Evolutionary conservation across 164 flowering plant species (phyloP).

Genomic region (Brasenia schreberi): DNA sequence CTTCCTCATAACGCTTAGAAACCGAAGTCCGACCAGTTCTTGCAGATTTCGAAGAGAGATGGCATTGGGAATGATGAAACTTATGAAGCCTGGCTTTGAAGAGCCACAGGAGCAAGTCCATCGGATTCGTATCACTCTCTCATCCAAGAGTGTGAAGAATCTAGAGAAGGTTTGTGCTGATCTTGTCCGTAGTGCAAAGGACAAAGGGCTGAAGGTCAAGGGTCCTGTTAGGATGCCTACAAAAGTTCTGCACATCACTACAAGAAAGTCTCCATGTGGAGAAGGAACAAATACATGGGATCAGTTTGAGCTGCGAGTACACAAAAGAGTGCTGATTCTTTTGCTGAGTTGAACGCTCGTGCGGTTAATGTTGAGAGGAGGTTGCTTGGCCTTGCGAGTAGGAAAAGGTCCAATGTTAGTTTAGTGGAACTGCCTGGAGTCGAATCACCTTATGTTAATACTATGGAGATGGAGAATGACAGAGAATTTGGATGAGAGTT

Average conservation of each 20-base stretch:
- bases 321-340: slow-evolving; percentile 92
- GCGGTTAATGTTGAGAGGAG: too few relatives aligned
- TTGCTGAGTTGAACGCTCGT: too few relatives aligned
- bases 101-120: slow-evolving; percentile 24
- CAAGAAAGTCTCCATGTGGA: slow-evolving; percentile 95
- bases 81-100: slow-evolving; percentile 23
- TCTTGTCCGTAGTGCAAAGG: slow-evolving; percentile 87
- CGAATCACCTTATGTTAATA: too few relatives aligned
- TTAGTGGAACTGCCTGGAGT: too few relatives aligned
- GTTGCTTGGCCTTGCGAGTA: too few relatives aligned
- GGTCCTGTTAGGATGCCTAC: slow-evolving; percentile 98
- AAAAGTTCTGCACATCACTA: slow-evolving; percentile 76
- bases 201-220: slow-evolving; percentile 70
- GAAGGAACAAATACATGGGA: slow-evolving; percentile 97
- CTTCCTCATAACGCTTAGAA: not conserved
- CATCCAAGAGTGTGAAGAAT: slow-evolving; percentile 34
- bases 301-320: slow-evolving; percentile 82
- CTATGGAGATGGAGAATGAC: too few relatives aligned
- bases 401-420: too few relatives aligned
- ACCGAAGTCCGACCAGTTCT: too few relatives aligned
- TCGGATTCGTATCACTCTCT: slow-evolving; percentile 28
- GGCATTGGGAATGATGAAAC: slow-evolving; percentile 19
- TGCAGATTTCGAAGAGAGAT: not conserved
- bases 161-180: slow-evolving; percentile 60
- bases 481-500: too few relatives aligned